These are phyloP conservation scores for Cardamine resedifolia DNA, from an alignment of 345 rosid genomes.

Conservation along the genomic window DNA sequence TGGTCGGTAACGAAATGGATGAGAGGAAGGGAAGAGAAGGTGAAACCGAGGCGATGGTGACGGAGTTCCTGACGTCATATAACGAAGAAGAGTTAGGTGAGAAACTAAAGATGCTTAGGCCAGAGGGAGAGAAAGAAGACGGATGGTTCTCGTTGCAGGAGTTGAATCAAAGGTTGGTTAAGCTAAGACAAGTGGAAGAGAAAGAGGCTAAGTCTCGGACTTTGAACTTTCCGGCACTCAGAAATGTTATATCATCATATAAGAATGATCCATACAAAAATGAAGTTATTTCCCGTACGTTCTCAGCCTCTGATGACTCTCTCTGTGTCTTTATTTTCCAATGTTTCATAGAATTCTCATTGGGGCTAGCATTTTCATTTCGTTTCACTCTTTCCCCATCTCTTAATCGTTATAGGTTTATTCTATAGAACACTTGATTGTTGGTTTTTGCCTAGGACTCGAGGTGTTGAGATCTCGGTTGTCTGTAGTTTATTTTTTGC, in stretches of 20 bases:
- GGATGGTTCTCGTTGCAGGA: conserved; percentile 66
- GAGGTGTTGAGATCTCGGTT: conserved; percentile 2
- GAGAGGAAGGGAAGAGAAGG: conserved; percentile 24
- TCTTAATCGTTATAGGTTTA: background rate
- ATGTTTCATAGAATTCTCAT: background rate
- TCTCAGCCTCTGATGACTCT: conserved; percentile 17
- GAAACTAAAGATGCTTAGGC: conserved; percentile 53
- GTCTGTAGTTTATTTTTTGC: conserved; percentile 5
- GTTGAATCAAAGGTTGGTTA: conserved; percentile 68
- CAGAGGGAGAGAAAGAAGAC: conserved; percentile 37
- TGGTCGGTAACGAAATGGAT: conserved; percentile 44
- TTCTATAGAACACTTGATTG: background rate
- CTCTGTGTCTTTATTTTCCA: background rate
- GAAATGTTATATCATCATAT: conserved; percentile 28
- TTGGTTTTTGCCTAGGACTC: conserved; percentile 13
- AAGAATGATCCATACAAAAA: conserved; percentile 28
- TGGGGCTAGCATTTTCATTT: background rate
- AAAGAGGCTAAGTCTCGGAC: conserved; percentile 31
- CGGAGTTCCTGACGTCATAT: conserved; percentile 47
- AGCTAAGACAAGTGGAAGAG: conserved; percentile 64
- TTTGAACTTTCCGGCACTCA: background rate
- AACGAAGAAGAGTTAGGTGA: conserved; percentile 48
- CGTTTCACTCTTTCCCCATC: background rate
- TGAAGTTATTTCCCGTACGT: conserved; percentile 42
- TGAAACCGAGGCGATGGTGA: conserved; percentile 33